Conservation (phyloP, 139 green algal genomes). For the Prasinococcaceae sp. region DNA sequence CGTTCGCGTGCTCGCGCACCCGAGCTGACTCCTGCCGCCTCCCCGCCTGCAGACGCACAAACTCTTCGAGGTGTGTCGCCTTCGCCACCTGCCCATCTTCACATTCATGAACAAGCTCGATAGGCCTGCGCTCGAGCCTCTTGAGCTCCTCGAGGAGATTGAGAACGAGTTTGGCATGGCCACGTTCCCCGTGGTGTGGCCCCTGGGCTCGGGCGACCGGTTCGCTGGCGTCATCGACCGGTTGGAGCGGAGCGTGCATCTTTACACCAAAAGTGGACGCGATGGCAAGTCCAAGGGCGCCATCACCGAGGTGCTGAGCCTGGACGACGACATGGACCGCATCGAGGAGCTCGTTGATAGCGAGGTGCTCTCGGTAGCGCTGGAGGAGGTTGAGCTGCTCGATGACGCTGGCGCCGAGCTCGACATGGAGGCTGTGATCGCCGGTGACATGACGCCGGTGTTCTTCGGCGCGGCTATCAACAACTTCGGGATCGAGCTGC, state of each 20-base stretch:
- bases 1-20: conserved; percentile 16
- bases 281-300: conserved; percentile 3
- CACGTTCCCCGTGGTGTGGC: conserved; percentile 59
- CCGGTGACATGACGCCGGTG: conserved; percentile 46
- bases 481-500: conserved; percentile 65
- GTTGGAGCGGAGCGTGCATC: conserved; percentile 25
- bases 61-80: conserved; percentile 32
- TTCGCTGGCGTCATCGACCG: conserved; percentile 45
- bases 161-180: conserved; percentile 52
- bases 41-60: too few relatives aligned
- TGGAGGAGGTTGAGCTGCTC: conserved; percentile 61
- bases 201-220: conserved; percentile 39
- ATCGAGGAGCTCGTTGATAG: conserved; percentile 36
- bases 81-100: conserved; percentile 48
- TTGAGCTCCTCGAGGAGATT: conserved; percentile 66
- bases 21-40: too few relatives aligned
- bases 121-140: conserved; percentile 46
- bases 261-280: conserved; percentile 11
- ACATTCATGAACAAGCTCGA: conserved; percentile 52
- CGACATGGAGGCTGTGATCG: conserved; percentile 37
- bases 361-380: conserved; percentile 41
- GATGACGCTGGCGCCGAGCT: conserved; percentile 46
- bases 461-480: conserved; percentile 60
- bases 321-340: conserved; percentile 28
- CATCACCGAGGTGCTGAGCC: background rate